Evolutionary conservation across 129 eudicot genomes (phyloP).

Genomic region (Erigeron canadensis): DNA sequence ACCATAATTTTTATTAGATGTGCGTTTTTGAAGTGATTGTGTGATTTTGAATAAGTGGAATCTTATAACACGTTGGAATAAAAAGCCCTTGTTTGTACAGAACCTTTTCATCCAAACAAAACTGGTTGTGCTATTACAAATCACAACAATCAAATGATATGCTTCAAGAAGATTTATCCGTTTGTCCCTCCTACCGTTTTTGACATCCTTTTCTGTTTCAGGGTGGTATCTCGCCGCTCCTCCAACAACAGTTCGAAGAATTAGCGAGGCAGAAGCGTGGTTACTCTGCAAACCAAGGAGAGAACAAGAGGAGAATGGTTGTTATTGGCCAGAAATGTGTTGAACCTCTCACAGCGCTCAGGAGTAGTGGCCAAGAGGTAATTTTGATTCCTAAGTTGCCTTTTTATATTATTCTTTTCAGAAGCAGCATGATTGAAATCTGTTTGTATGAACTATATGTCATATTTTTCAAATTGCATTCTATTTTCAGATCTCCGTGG

Average conservation of each 20-base stretch:
- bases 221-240: conserved; percentile 90
- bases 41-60: not conserved
- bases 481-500: conserved; percentile 52
- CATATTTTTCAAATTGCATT: not conserved
- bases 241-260: conserved; percentile 81
- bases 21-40: not conserved
- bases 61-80: too few species aligned
- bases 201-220: conserved; percentile 31
- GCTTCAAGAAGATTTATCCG: conserved; percentile 8
- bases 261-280: conserved; percentile 48
- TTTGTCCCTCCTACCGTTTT: not conserved
- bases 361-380: conserved; percentile 85
- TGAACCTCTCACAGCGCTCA: conserved; percentile 94
- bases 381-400: conserved; percentile 8
- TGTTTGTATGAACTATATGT: not conserved
- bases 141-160: not conserved
- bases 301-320: conserved; percentile 56
- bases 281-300: conserved; percentile 29
- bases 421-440: not conserved
- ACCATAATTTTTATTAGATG: not conserved
- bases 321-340: conserved; percentile 91
- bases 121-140: not conserved
- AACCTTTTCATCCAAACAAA: not conserved
- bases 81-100: too few species aligned
- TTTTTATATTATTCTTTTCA: not conserved